A percentile compares a stretch with the other conserved stretches of the same genome.
These are phyloP conservation scores for Ziziphus jujuba DNA, from an alignment of 306 rosid genomes.

Conservation along the genomic window DNA sequence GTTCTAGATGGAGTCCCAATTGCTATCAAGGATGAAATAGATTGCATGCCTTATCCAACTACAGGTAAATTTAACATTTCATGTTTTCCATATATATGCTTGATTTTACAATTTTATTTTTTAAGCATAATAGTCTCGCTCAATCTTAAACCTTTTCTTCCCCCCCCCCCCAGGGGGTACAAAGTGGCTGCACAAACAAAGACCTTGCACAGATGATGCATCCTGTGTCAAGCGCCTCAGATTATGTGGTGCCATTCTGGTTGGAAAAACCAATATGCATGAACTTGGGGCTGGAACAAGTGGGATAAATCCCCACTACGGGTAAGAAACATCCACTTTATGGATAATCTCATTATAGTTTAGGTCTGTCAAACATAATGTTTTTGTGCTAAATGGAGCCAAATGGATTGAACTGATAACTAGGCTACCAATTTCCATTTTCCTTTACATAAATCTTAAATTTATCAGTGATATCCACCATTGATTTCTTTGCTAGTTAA, in stretches of 20 bases:
- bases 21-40: slow-evolving; percentile 93
- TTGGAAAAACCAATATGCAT: slow-evolving; percentile 97
- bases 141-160: slow-evolving; percentile 16
- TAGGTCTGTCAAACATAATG: neutral
- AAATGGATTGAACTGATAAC: neutral
- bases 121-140: neutral
- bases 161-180: slow-evolving; percentile 96
- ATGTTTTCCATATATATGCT: neutral
- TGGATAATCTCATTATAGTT: neutral
- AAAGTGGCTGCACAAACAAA: slow-evolving; percentile 79
- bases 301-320: slow-evolving; percentile 92
- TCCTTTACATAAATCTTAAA: neutral
- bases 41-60: slow-evolving; percentile 89
- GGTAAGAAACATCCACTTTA: slow-evolving; percentile 42
- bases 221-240: slow-evolving; percentile 76
- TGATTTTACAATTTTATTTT: neutral
- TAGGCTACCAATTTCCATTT: neutral
- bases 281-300: slow-evolving; percentile 97
- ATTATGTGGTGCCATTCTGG: slow-evolving; percentile 73
- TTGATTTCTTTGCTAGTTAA: too few relatives aligned
- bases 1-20: slow-evolving; percentile 79
- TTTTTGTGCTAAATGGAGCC: neutral
- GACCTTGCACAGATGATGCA: slow-evolving; percentile 74
- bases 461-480: neutral
- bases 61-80: slow-evolving; percentile 56